Percentiles rank a stretch among this genome's conserved stretches.
Conservation (phyloP, 805 yeast species). For the Osmozyma mogii region DNA sequence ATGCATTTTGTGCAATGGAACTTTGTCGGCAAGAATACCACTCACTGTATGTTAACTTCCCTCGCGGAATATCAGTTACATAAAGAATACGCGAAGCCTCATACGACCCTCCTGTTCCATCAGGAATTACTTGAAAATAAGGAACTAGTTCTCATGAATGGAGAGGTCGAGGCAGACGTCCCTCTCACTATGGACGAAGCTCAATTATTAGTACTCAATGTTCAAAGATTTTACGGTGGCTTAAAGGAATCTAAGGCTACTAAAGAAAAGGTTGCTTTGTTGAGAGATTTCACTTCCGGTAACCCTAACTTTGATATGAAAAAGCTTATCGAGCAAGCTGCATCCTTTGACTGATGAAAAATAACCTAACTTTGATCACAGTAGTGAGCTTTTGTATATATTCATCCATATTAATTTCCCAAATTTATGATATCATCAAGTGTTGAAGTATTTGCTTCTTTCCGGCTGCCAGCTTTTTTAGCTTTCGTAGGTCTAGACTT, state of each 20-base stretch:
- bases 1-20: constrained; percentile 93
- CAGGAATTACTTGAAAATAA: constrained; percentile 59
- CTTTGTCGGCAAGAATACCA: constrained; percentile 73
- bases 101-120: constrained; percentile 84
- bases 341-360: constrained; percentile 49
- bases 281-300: constrained; percentile 67
- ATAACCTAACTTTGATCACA: constrained; percentile 1
- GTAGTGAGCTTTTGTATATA: neutral
- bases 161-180: constrained; percentile 67
- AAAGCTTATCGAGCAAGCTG: constrained; percentile 60
- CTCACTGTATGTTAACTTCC: constrained; percentile 86
- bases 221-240: constrained; percentile 82
- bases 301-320: constrained; percentile 59
- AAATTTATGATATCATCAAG: neutral
- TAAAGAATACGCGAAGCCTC: constrained; percentile 89
- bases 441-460: neutral
- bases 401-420: neutral
- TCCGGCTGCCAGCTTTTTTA: neutral
- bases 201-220: constrained; percentile 63
- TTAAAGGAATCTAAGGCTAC: constrained; percentile 32
- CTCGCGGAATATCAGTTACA: constrained; percentile 88
- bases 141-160: constrained; percentile 75
- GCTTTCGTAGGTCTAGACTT: neutral
- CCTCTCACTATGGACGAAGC: constrained; percentile 66
- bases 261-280: constrained; percentile 45